phyloP scores from a whole-genome alignment of 129 eudicot species.

The Lactuca saligna region DNA sequence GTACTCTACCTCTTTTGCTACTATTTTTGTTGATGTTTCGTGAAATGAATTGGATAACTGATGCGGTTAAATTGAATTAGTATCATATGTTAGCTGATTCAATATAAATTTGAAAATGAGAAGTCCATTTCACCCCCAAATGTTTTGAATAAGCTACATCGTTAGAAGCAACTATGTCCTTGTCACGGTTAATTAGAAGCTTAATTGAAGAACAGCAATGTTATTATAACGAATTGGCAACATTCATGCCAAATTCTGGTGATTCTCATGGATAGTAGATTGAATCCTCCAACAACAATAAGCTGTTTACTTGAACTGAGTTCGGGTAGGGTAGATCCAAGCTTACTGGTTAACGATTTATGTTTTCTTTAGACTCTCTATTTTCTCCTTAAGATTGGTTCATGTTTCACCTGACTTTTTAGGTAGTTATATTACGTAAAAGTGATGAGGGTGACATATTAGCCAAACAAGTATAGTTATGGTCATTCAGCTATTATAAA shows the following conservation, averaged over 20 bases:
- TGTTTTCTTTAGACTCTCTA: slow-evolving; percentile 1
- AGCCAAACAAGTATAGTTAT: no score
- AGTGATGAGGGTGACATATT: background rate
- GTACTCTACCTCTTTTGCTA: slow-evolving; percentile 19
- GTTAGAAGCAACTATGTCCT: slow-evolving; percentile 1
- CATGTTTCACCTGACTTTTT: background rate
- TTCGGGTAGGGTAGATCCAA: slow-evolving; percentile 16
- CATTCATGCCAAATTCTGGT: background rate
- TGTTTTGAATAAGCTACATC: slow-evolving; percentile 2
- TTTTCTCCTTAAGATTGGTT: slow-evolving; percentile 5
- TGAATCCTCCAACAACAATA: background rate
- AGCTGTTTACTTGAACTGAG: background rate
- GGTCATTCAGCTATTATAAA: background rate
- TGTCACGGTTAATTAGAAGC: background rate
- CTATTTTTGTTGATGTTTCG: background rate
- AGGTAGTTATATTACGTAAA: background rate
- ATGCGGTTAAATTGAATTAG: background rate
- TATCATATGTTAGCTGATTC: background rate
- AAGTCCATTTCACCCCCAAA: background rate
- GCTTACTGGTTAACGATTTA: slow-evolving; percentile 3
- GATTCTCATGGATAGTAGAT: slow-evolving; percentile 13
- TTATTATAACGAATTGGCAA: background rate
- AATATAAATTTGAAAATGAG: background rate
- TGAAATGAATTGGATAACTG: slow-evolving; percentile 11
- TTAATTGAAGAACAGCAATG: background rate